Percentiles rank a stretch among this genome's conserved stretches.
These are phyloP conservation scores for Arctium minus DNA, from an alignment of 129 eudicot species.

Conservation along the genomic window DNA sequence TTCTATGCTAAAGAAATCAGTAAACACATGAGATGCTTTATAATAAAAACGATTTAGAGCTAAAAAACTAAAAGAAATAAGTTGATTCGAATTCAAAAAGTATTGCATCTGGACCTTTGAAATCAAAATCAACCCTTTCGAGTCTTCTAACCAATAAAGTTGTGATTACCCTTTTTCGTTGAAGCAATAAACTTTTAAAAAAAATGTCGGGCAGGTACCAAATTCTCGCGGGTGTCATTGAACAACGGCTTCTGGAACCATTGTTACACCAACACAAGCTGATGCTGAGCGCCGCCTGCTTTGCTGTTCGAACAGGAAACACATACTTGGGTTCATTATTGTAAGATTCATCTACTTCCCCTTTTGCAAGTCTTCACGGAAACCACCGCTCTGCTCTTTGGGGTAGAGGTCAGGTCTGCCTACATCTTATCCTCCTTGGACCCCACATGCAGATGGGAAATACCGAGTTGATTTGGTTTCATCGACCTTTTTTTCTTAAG, in stretches of 20 bases:
- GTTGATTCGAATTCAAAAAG: too few relatives aligned
- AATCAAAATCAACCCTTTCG: background rate
- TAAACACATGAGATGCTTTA: background rate
- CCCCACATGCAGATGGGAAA: too few relatives aligned
- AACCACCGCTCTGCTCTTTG: background rate
- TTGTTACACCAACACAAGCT: constrained; percentile 75
- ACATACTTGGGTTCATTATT: constrained; percentile 88
- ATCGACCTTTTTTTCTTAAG: too few relatives aligned
- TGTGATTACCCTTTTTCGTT: background rate
- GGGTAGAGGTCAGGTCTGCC: too few relatives aligned
- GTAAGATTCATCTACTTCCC: constrained; percentile 40
- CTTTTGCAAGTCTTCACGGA: background rate
- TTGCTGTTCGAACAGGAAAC: constrained; percentile 89
- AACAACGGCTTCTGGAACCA: constrained; percentile 78
- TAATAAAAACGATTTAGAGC: background rate
- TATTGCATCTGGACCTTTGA: background rate
- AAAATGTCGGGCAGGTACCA: constrained; percentile 59
- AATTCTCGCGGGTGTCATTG: constrained; percentile 78
- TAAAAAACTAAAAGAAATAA: background rate
- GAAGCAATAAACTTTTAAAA: background rate
- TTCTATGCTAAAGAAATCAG: background rate
- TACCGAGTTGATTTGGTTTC: too few relatives aligned
- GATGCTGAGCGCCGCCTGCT: constrained; percentile 76
- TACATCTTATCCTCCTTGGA: too few relatives aligned
- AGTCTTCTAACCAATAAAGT: background rate